Evolutionary conservation across 2,329 filamentous ascomycete genomes (phyloP).

Genomic region (Neonectria hederae): DNA sequence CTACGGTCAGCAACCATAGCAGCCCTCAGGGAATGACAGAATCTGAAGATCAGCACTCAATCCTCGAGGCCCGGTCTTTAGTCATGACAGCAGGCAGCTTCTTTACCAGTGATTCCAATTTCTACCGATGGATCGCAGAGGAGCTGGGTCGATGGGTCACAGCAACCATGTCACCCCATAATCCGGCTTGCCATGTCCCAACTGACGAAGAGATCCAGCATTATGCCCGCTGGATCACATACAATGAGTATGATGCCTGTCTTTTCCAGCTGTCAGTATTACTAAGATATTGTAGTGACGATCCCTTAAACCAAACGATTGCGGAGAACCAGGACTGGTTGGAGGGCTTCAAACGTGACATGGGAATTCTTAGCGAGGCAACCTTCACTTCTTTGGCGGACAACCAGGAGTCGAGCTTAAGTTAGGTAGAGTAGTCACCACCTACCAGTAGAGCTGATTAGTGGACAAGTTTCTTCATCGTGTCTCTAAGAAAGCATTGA

Average conservation of each 20-base stretch:
- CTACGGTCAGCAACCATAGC: not conserved
- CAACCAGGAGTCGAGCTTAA: not conserved
- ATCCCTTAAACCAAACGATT: constrained; percentile 28
- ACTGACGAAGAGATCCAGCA: constrained; percentile 31
- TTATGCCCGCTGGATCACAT: constrained; percentile 29
- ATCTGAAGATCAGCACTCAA: not conserved
- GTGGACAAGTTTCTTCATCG: too few species aligned
- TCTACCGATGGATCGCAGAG: constrained; percentile 23
- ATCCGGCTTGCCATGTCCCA: constrained; percentile 28
- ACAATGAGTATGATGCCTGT: constrained; percentile 25
- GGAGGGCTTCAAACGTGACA: constrained; percentile 21
- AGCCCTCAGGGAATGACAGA: not conserved
- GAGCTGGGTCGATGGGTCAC: constrained; percentile 28
- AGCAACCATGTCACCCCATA: constrained; percentile 32
- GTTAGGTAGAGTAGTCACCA: not conserved
- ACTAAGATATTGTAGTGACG: constrained; percentile 11
- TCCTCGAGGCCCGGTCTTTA: constrained; percentile 18
- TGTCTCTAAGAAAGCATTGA: too few species aligned
- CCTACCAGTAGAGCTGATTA: too few species aligned
- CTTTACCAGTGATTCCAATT: constrained; percentile 30
- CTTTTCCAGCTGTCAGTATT: not conserved
- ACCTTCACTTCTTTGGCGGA: too few species aligned
- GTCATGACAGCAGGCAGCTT: constrained; percentile 23
- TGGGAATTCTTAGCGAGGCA: constrained; percentile 11
- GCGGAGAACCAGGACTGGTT: constrained; percentile 31